Evolutionary conservation across 2,329 filamentous ascomycete genomes (phyloP), one percentile per base, ranked within the genome.

Genomic region (Microdochium trichocladiopsis): DNA sequence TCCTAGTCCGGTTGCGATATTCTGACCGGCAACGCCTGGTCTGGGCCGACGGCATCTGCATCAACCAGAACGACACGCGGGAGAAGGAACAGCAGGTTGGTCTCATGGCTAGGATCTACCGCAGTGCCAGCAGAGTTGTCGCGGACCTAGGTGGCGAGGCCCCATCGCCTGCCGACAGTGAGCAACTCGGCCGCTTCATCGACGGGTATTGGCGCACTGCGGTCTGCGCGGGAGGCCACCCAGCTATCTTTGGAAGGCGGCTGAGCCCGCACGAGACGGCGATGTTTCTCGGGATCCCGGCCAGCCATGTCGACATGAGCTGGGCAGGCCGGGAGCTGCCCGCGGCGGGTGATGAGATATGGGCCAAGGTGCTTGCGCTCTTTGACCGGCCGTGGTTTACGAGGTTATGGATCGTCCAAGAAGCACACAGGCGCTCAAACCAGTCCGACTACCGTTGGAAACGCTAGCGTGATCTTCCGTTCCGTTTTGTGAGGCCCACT

Each of bases 371-470:
- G 33, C 4, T 37, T n/a, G 33, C 12, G 12, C 33, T 37, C 6
- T 37, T 37, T n/a, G 33, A 37, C 33, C 14, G 33, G 12, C 33
- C 33, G 6, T 51, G 50, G 50, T 51, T 51, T n/a, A n/a, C 2
- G 21, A 37, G 50, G 3, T 23, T 51, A 9, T 51, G 50, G 50
- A 36, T 51, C n/a, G n/a, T n/a, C n/a, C n/a, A n/a, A n/a, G n/a
- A n/a, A n/a, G n/a, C n/a, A n/a, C n/a, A n/a, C n/a, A n/a, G n/a
- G n/a, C n/a, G n/a, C n/a, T n/a, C n/a, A n/a, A n/a, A n/a, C n/a
- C n/a, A n/a, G n/a, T n/a, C n/a, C n/a, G n/a, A n/a, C n/a, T n/a
- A n/a, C n/a, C n/a, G n/a, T n/a, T n/a, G n/a, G n/a, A n/a, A n/a
- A n/a, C n/a, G n/a, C n/a, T n/a, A n/a, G n/a, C n/a, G n/a, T n/a